Percentiles rank a stretch among this genome's conserved stretches.
Evolutionary conservation across 2,329 filamentous ascomycete species (phyloP).

Genomic region (Pyricularia sp.): DNA sequence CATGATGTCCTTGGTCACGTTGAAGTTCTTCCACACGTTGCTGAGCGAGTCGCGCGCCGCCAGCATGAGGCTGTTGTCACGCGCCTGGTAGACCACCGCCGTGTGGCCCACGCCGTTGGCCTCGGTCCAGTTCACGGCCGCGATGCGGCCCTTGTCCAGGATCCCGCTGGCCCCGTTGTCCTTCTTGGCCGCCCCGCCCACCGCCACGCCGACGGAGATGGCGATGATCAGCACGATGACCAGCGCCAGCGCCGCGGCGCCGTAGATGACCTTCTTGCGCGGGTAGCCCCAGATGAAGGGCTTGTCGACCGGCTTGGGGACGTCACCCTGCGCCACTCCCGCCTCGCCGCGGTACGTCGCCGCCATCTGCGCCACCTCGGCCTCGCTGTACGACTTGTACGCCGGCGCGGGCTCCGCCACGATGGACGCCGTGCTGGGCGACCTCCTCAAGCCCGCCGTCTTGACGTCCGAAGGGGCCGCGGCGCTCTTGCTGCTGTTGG

Average conservation of each 20-base stretch:
- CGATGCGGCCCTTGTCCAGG: neutral
- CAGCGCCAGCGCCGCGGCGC: neutral
- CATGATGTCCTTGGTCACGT: neutral
- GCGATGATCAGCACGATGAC: neutral
- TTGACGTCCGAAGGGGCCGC: neutral
- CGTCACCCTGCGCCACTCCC: neutral
- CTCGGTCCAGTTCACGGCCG: slow-evolving; percentile 1
- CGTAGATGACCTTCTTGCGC: neutral
- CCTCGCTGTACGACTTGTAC: neutral
- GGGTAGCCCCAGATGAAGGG: neutral
- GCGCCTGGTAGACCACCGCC: neutral
- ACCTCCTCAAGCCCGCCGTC: neutral
- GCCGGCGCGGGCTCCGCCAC: slow-evolving; percentile 2
- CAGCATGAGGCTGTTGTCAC: neutral
- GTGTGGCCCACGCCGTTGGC: neutral
- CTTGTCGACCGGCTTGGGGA: neutral
- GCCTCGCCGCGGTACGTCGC: neutral
- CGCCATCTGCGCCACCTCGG: neutral
- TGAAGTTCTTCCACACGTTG: neutral
- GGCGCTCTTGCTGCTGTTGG: neutral
- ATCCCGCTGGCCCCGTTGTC: no score
- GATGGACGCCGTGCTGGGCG: neutral
- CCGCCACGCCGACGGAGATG: neutral
- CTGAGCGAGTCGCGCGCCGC: neutral
- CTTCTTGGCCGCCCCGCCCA: neutral